Base-by-base conservation (phyloP, 75 land plant genomes). In the Ceratopteris richardii region DNA sequence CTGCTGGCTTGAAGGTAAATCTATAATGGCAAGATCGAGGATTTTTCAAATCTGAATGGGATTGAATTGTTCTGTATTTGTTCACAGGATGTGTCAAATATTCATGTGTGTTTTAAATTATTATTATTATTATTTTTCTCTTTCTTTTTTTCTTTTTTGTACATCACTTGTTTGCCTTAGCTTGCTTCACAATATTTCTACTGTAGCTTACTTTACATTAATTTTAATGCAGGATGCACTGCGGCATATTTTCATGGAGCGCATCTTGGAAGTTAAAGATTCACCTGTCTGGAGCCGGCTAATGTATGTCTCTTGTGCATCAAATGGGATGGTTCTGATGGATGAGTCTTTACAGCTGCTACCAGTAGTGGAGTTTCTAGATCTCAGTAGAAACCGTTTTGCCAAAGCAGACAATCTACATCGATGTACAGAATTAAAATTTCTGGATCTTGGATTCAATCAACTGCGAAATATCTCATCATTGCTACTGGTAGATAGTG, bases 301-400 rank as follows among this genome's bases (percentile, higher is more conserved):
- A 52, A 51, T 80, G 13, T 78, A 70, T 62, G 90, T 89, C 33
- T 90, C 98, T 0, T 93, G 98, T 67, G 72, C 90, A 1, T 74
- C 80, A 39, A 93, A 89, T 66, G 73, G 74, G 26, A 57, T 93
- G 63, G 62, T 80, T 59, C 75, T 85, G 23, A 93, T 93, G 98
- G 98, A 93, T 57, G 98, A 93, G 57, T 88, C 98, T 5, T 62
- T 93, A 70, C 98, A 85, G 58, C 76, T 93, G 56, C 98, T 93
- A 54, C 96, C 98, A 18, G 87, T 66, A 21, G 87, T 85, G 54
- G 90, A 93, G 61, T 77, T 75, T 4, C 60, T 93, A 68, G 98
- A 93, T 72, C 76, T 93, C 16, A 88, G 98, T 55, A 64, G 98
- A 58, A 93, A 93, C 60, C 78, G 64, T 47, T 78, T 93, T 67